Base-by-base conservation (phyloP, 805 yeast genomes). In the Yarrowia sp. region DNA sequence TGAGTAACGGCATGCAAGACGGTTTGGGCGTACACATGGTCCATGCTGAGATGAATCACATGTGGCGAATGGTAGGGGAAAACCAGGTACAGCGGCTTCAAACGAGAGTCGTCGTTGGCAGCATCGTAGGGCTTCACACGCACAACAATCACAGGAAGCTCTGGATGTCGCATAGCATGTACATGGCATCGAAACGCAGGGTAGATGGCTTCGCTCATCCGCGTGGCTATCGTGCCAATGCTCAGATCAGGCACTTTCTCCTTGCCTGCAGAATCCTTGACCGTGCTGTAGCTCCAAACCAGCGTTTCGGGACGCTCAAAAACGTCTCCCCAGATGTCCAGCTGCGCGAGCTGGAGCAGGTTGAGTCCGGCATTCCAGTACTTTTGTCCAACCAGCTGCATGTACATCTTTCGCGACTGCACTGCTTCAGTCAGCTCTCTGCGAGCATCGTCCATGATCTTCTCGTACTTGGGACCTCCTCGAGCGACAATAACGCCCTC, bases 71-170 rank as follows among this genome's bases (percentile, higher is more conserved):
- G 84, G 64, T 78, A 66, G 0, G 93, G 92, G 1, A 88, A 74
- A 0, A 86, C 89, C 14, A 89, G 68, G 66, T 86, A 88, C 65
- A 79, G 82, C 0, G 94, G 87, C 63, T 75, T 80, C 63, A 84
- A 77, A 3, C 58, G 58, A 16, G 32, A 18, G 13, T 51, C 58
- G 24, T 51, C 58, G 16, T 47, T 47, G 16, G 42, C 42, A 51
- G 44, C 41, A 64, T 88, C 93, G 69, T 84, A 88, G 41, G 87
- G 78, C 68, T 88, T 96, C 21, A 88, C 77, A 53, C 96, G 72
- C 8, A 87, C 77, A 22, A 88, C 72, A 1, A 84, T 73, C 63
- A 87, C 67, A 0, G 91, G 90, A 42, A 82, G 77, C 8, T 74
- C 73, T 3, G 90, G 88, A 71, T 87, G 91, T 61, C 81, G 76